phyloP scores from a whole-genome alignment of 768 basidiomycete genomes.

The Russula sp. region DNA sequence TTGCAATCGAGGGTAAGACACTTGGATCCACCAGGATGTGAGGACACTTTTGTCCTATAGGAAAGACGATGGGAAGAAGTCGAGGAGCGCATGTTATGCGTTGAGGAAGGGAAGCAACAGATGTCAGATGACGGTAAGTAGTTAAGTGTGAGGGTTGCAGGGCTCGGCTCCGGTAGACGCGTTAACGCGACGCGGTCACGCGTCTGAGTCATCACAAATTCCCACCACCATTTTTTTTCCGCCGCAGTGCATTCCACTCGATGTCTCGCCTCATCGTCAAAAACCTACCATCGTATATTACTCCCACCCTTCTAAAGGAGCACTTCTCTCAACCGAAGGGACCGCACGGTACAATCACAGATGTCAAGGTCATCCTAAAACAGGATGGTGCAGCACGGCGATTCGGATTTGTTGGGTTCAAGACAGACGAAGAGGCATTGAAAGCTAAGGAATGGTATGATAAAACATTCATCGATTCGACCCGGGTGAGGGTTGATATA shows the following conservation, averaged over 20 bases:
- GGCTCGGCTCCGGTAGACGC: neutral
- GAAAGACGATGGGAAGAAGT: slow-evolving; percentile 21
- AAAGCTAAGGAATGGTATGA: slow-evolving; percentile 82
- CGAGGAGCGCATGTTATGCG: slow-evolving; percentile 21
- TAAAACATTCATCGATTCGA: slow-evolving; percentile 76
- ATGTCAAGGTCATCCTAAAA: slow-evolving; percentile 77
- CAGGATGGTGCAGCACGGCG: slow-evolving; percentile 75
- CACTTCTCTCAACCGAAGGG: slow-evolving; percentile 61
- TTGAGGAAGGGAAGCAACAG: neutral
- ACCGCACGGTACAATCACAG: slow-evolving; percentile 74
- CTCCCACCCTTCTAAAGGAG: slow-evolving; percentile 58
- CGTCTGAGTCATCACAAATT: slow-evolving; percentile 14
- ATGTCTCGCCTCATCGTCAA: slow-evolving; percentile 88
- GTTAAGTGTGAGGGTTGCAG: no score
- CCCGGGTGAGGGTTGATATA: slow-evolving; percentile 68
- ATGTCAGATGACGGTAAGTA: neutral
- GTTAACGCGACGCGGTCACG: slow-evolving; percentile 16
- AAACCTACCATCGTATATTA: slow-evolving; percentile 69
- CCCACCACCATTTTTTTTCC: slow-evolving; percentile 3
- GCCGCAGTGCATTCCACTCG: neutral
- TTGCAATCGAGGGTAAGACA: slow-evolving; percentile 18
- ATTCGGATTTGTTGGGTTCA: slow-evolving; percentile 93
- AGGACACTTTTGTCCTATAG: slow-evolving; percentile 16
- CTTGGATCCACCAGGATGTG: slow-evolving; percentile 1
- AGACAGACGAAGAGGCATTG: slow-evolving; percentile 68